Evolutionary conservation across 805 yeast genomes (phyloP), one percentile per base, ranked within the genome.

Genomic region (Tetrapisispora arboricola): DNA sequence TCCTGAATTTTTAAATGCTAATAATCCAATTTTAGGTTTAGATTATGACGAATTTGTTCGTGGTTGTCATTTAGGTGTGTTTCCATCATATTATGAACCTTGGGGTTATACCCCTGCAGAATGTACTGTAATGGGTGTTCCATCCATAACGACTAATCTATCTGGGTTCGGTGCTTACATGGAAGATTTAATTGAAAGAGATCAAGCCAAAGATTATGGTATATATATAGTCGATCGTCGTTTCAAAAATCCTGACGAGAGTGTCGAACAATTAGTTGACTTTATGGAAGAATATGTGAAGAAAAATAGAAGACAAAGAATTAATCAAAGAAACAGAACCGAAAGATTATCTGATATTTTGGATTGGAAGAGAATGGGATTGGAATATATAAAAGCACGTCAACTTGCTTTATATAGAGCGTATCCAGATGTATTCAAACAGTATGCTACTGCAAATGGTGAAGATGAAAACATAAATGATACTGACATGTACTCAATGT

Each of bases 61-160:
- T 51, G 98, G 98, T 46, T 88, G 96, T 61, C 97, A 90, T 64
- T 68, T 92, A 63, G 98, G 98, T 61, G 95, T 90, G 39, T 90
- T 90, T 80, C 98, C 98, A 38, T 86, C 96, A 0, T 90, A 90
- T 66, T 90, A 90, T 60, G 98, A 90, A 66, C 98, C 98, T 4
- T 90, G 98, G 98, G 98, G 98, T 30, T 90, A 90, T 64, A 90
- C 98, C 2, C 98, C 98, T 3, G 97, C 97, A 8, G 98, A 90
- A 63, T 92, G 98, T 69, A 90, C 98, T 0, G 98, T 92, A 19
- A 90, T 90, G 98, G 98, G 98, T 42, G 94, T 92, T 44, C 98
- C 98, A 15, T 85, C 96, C 6, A 84, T 90, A 55, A 90, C 98
- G 10, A 90, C 98, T 32, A 90, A 90, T 61, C 67, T 90, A 45